These are phyloP conservation scores for Kuraishia hungarica DNA, from an alignment of 805 yeast species.

Conservation along the genomic window DNA sequence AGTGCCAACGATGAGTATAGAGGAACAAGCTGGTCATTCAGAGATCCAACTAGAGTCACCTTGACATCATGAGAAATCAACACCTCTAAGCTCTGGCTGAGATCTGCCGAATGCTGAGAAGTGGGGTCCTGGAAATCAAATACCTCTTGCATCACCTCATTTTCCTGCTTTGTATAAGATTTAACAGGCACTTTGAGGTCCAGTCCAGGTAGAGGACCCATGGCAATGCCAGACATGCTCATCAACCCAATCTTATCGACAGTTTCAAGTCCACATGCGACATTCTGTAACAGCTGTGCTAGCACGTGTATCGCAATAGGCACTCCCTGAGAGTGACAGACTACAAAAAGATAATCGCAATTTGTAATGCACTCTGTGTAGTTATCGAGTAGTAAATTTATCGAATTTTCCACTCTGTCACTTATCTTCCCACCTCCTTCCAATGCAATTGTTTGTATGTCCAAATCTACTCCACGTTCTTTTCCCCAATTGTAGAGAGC, in stretches of 20 bases:
- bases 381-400: constrained; percentile 49
- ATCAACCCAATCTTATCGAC: constrained; percentile 57
- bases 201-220: constrained; percentile 85
- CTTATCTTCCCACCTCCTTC: constrained; percentile 89
- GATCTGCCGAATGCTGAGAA: constrained; percentile 60
- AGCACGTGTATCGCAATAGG: constrained; percentile 73
- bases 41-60: constrained; percentile 75
- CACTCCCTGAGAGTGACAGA: constrained; percentile 90
- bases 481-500: constrained; percentile 61
- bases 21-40: constrained; percentile 93
- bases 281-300: constrained; percentile 15
- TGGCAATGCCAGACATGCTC: constrained; percentile 87
- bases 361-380: constrained; percentile 48
- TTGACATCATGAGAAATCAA: constrained; percentile 72
- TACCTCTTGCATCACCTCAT: constrained; percentile 74
- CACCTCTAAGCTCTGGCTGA: constrained; percentile 55
- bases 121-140: constrained; percentile 80
- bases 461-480: constrained; percentile 26
- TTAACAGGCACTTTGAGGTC: constrained; percentile 77
- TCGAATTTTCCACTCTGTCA: constrained; percentile 70
- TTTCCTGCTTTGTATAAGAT: constrained; percentile 81
- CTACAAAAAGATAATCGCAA: constrained; percentile 77
- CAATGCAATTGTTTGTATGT: constrained; percentile 75
- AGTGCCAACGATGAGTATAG: constrained; percentile 79
- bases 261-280: neutral